Percentiles rank a stretch among this genome's conserved stretches.
Evolutionary conservation across 1,139 yeast species (phyloP).

Genomic region (Debaryomycetaceae sp.): DNA sequence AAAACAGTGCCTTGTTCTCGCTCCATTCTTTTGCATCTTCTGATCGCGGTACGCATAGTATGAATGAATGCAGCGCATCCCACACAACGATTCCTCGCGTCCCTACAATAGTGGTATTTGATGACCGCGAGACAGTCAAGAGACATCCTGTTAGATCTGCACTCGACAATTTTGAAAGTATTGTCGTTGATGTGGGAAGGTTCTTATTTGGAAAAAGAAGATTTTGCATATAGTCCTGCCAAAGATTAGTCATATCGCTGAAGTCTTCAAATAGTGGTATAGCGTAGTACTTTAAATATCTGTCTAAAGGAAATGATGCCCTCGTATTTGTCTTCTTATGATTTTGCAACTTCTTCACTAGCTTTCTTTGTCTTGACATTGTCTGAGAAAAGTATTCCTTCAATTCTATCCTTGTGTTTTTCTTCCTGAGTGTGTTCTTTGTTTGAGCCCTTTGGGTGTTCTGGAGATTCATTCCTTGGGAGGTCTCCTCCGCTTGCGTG

Average conservation of each 20-base stretch:
- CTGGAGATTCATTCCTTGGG: slow-evolving; percentile 17
- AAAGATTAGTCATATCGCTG: slow-evolving; percentile 47
- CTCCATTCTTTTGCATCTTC: slow-evolving; percentile 33
- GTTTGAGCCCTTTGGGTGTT: slow-evolving; percentile 9
- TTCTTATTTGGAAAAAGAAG: slow-evolving; percentile 38
- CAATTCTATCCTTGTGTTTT: slow-evolving; percentile 43
- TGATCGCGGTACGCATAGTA: slow-evolving; percentile 54
- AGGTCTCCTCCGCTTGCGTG: slow-evolving; percentile 26
- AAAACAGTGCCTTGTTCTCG: slow-evolving; percentile 11
- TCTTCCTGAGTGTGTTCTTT: slow-evolving; percentile 16
- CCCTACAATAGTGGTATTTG: slow-evolving; percentile 60
- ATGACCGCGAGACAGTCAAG: slow-evolving; percentile 55
- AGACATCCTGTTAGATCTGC: slow-evolving; percentile 85
- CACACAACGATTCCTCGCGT: slow-evolving; percentile 75
- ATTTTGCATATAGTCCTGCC: slow-evolving; percentile 60
- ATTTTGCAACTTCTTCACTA: slow-evolving; percentile 31
- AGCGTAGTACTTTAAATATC: slow-evolving; percentile 28
- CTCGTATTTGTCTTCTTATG: slow-evolving; percentile 8
- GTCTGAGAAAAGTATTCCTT: slow-evolving; percentile 39
- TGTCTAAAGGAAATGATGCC: slow-evolving; percentile 23
- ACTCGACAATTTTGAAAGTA: slow-evolving; percentile 59
- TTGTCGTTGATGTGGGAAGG: slow-evolving; percentile 25
- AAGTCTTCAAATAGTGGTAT: slow-evolving; percentile 57
- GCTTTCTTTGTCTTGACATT: slow-evolving; percentile 33
- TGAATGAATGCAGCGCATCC: slow-evolving; percentile 79